A percentile compares a stretch with the other conserved stretches of the same genome.
Conservation (phyloP, 1,139 yeast genomes). For the Hyphopichia pseudoburtonii region DNA sequence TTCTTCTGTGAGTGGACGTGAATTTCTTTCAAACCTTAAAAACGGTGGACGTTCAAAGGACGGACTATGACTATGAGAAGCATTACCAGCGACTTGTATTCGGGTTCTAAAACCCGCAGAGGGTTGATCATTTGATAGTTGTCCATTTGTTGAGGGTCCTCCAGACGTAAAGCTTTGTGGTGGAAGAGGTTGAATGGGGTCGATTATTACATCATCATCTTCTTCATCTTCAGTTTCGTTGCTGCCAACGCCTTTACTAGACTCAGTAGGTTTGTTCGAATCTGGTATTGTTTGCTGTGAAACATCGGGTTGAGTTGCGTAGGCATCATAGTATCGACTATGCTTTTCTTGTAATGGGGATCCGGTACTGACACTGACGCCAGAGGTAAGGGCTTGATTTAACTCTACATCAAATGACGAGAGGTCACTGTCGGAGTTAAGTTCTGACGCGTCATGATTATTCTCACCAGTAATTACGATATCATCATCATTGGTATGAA, state of each 20-base stretch:
- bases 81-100: neutral
- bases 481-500: neutral
- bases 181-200: neutral
- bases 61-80: neutral
- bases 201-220: slow-evolving; percentile 1
- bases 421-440: slow-evolving; percentile 4
- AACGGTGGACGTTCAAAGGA: too few relatives aligned
- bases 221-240: slow-evolving; percentile 1
- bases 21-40: too few relatives aligned
- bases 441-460: neutral
- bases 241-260: neutral
- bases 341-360: slow-evolving; percentile 1
- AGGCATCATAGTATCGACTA: neutral
- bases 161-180: slow-evolving; percentile 1
- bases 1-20: too few relatives aligned
- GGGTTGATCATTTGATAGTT: too few relatives aligned
- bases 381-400: slow-evolving; percentile 12
- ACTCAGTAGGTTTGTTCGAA: neutral
- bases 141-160: too few relatives aligned
- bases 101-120: too few relatives aligned
- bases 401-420: slow-evolving; percentile 18
- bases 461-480: neutral
- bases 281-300: too few relatives aligned
- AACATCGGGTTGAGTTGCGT: too few relatives aligned
- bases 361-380: slow-evolving; percentile 2